Base-by-base conservation (phyloP, 2,329 filamentous ascomycete species). In the Epichloe gansuensis region DNA sequence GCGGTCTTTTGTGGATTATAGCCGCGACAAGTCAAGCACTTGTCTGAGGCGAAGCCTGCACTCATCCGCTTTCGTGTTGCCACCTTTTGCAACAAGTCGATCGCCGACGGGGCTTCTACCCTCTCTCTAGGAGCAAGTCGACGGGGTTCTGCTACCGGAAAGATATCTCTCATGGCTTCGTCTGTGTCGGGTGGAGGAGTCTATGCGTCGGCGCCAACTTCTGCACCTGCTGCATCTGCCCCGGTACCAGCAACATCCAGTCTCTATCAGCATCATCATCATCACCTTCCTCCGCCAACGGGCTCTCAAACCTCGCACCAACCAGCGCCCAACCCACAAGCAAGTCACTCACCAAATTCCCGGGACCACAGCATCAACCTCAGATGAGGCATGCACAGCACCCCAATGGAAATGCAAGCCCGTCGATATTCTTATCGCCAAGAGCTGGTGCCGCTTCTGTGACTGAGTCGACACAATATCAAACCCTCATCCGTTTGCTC, bases 401-500 rank as follows among this genome's bases (percentile, higher is more conserved):
- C 7, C 21, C 34, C n/a, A 38, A 38, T 38, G 21, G 21, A 31
- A 17, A n/a, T 13, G 21, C 5, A 4, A 37, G 17, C 15, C 5
- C 17, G 5, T 9, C 21, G 43, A 46, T 38, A 11, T 51, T 39
- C 41, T 15, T 43, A 35, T 48, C 53, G 13, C 51, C 53, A 4
- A 43, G n/a, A 34, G 37, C 38, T 12, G 12, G 12, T 21, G n/a
- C 9, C 7, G 7, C 15, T 12, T 17, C 15, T 2, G 8, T n/a
- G 9, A 21, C 17, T 39, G 23, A 3, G 13, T 39, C 43, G 21
- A 5, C 51, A n/a, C 17, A 35, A 5, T 55, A 55, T 48, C 39
- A 43, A n/a, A 44, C 55, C 3, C 56, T 69, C 34, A 25, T 48
- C 1, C 35, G 54, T 3, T 34, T 69, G 21, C 62, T 80, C 4